Evolutionary conservation across 305 asterid species (phyloP).

Genomic region (Fraxinus platypoda): DNA sequence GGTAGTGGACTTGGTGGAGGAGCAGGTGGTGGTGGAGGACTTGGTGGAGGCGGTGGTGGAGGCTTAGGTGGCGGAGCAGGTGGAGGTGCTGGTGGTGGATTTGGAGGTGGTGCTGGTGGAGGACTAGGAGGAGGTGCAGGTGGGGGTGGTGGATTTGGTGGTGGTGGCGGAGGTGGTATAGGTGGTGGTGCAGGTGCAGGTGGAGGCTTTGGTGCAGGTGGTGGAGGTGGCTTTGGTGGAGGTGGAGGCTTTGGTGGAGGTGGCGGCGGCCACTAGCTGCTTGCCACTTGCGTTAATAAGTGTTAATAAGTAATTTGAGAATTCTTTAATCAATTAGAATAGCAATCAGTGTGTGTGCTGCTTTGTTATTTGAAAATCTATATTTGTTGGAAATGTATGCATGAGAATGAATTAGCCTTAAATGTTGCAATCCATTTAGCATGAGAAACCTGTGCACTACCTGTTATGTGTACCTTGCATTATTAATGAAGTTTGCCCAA

Average conservation of each 20-base stretch:
- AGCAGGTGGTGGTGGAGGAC: conserved; percentile 16
- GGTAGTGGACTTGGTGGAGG: conserved; percentile 29
- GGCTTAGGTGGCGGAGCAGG: background rate
- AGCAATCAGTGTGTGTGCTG: background rate
- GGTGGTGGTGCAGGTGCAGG: conserved; percentile 21
- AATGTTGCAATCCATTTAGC: conserved; percentile 1
- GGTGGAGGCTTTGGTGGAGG: conserved; percentile 13
- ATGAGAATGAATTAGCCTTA: background rate
- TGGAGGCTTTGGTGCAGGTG: conserved; percentile 22
- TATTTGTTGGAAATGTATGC: background rate
- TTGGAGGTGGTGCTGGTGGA: conserved; percentile 10
- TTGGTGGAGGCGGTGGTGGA: conserved; percentile 19
- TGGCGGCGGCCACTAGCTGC: background rate
- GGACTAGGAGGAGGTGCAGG: conserved; percentile 20
- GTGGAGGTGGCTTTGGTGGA: conserved; percentile 14
- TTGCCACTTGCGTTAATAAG: conserved; percentile 5
- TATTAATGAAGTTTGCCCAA: background rate
- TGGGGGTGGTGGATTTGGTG: conserved; percentile 5
- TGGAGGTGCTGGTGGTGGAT: conserved; percentile 8
- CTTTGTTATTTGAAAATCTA: conserved; percentile 7
- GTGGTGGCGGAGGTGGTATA: conserved; percentile 17
- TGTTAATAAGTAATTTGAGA: conserved; percentile 5
- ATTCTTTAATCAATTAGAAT: background rate
- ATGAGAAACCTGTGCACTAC: background rate
- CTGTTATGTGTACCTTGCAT: background rate